Evolutionary conservation across 257 asterid genomes (phyloP), one percentile per base, ranked within the genome.

Genomic region (Datura wrightii): DNA sequence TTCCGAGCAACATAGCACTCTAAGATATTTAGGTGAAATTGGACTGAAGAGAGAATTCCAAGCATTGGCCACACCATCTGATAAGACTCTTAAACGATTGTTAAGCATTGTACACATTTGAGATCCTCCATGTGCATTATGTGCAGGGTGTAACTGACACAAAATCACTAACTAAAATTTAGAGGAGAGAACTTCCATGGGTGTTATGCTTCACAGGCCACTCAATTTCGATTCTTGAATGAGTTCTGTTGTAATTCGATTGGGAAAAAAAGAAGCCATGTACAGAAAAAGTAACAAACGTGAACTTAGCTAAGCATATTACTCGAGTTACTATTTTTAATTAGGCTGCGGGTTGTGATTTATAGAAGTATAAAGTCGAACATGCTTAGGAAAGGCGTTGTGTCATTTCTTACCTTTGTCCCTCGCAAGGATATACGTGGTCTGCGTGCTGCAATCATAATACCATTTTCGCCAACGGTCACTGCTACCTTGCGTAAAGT

Each of bases 401-500:
- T 24, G 14, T 14, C 82, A 24, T 31, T 50, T 66, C 90, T 59
- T 89, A 94, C 99, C 94, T 94, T 94, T 50, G 99, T 97, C 84
- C 99, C 99, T 82, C 99, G 99, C 89, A 94, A 79, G 87, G 97
- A 95, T 71, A 93, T 78, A 62, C 97, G 97, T 42, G 97, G 95
- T 82, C 93, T 91, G 6, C 98, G 97, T 2, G 94, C 91, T 82
- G 98, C 96, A 88, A 97, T 71, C 59, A 93, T 83, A 10, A 94
- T 86, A 50, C 98, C 99, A 90, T 93, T 95, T 88, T 97, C 99
- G 24, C 89, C 92, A 89, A 97, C 96, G 5, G 98, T 97, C 63
- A 95, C 97, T 86, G 98, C 95, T 59, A 95, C 99, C 88, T 94
- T 95, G 55, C 99, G 92, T 62, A 97, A 93, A 63, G 99, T 97